A percentile compares a stretch with the other conserved stretches of the same genome.
These are phyloP conservation scores for Cladosporium sp. DNA, from an alignment of 2,329 filamentous ascomycete genomes.

Conservation along the genomic window DNA sequence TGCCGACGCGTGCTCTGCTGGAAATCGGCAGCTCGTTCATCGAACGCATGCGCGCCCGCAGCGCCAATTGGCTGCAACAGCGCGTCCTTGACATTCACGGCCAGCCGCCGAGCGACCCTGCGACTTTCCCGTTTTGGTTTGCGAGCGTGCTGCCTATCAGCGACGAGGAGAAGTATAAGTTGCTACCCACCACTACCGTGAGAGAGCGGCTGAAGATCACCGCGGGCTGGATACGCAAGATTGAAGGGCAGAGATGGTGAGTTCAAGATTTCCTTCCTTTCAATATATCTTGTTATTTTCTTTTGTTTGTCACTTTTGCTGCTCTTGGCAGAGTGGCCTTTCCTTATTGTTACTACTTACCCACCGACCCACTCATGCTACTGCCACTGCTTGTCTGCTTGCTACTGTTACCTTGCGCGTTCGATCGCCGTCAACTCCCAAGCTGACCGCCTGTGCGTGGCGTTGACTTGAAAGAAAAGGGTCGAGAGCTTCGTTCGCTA, in stretches of 20 bases:
- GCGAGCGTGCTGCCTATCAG: conserved; percentile 74
- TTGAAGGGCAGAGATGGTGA: conserved; percentile 69
- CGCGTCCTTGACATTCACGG: conserved; percentile 72
- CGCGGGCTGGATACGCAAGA: conserved; percentile 70
- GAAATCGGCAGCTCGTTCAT: conserved; percentile 65
- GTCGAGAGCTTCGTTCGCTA: not conserved
- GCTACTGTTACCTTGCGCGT: no score
- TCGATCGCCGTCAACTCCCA: not conserved
- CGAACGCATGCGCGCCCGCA: conserved; percentile 61
- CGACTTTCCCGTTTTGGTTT: conserved; percentile 85
- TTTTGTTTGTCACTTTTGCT: not conserved
- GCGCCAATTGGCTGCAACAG: conserved; percentile 70
- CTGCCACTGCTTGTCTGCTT: no score
- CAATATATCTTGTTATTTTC: conserved; percentile 4
- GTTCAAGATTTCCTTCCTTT: conserved; percentile 32
- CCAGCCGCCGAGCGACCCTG: conserved; percentile 70
- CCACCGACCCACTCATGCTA: no score
- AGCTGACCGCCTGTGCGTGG: conserved; percentile 6
- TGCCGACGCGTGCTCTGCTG: conserved; percentile 70
- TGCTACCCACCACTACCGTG: conserved; percentile 71
- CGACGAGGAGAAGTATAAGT: conserved; percentile 72
- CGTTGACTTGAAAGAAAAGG: conserved; percentile 4
- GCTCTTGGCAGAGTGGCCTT: no score
- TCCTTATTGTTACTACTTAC: no score
- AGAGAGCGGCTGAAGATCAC: conserved; percentile 79